phyloP scores from a whole-genome alignment of 345 rosid genomes.

The Xanthoceras sorbifolium region DNA sequence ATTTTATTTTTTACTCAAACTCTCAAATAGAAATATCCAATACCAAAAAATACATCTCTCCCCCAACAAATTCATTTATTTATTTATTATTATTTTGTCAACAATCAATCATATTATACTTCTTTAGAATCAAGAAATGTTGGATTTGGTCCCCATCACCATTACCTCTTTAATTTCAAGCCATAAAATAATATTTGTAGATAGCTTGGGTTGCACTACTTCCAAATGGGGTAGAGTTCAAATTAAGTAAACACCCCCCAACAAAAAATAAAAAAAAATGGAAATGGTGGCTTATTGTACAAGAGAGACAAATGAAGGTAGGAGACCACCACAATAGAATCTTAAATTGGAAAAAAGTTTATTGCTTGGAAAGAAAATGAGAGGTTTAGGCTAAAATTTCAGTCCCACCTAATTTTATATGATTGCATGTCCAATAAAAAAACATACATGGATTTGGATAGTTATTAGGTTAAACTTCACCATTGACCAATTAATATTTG shows the following conservation, averaged over 20 bases:
- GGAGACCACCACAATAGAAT: conserved; percentile 18
- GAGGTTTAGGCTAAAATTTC: conserved; percentile 6
- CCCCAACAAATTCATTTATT: not conserved
- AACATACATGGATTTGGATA: not conserved
- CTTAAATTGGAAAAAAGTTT: conserved; percentile 14
- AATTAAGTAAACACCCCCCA: conserved; percentile 23
- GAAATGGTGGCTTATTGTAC: conserved; percentile 22
- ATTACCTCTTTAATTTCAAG: conserved; percentile 6
- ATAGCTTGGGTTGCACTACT: conserved; percentile 36
- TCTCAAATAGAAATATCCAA: not conserved
- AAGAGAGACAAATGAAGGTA: conserved; percentile 30
- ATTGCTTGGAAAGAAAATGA: not conserved
- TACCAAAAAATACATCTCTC: not conserved
- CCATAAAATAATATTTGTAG: not conserved
- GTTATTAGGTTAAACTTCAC: conserved; percentile 25
- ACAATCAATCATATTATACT: conserved; percentile 20
- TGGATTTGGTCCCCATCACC: conserved; percentile 26
- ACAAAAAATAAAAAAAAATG: not conserved
- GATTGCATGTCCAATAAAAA: conserved; percentile 11
- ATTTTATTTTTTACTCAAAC: not conserved
- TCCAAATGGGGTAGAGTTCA: conserved; percentile 19
- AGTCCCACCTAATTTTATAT: conserved; percentile 26
- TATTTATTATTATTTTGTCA: not conserved
- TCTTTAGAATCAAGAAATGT: conserved; percentile 31
- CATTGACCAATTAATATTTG: not conserved